These are phyloP conservation scores for Saccharomycopsis guyanensis DNA, from an alignment of 805 yeast species.

Conservation along the genomic window DNA sequence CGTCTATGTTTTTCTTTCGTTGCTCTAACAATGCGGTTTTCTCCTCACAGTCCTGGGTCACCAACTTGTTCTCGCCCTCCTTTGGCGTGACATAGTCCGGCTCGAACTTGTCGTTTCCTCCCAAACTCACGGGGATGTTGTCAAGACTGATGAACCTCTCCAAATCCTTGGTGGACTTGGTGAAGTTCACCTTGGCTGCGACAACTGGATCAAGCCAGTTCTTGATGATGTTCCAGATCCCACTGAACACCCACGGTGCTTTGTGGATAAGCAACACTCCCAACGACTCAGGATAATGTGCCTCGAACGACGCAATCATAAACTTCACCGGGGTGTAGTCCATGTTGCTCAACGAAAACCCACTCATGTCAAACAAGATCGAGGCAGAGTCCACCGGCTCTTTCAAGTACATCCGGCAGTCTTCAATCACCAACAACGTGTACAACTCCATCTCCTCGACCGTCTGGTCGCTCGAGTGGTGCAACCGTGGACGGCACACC, in stretches of 20 bases:
- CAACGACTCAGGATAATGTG: conserved; percentile 91
- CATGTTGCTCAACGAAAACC: conserved; percentile 85
- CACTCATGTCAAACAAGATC: conserved; percentile 78
- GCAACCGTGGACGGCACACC: conserved; percentile 70
- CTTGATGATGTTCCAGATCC: conserved; percentile 89
- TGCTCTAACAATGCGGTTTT: conserved; percentile 39
- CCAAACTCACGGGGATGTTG: conserved; percentile 62
- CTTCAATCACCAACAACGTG: conserved; percentile 72
- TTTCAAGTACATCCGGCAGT: conserved; percentile 63
- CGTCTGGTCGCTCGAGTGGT: conserved; percentile 59
- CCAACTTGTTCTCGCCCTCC: conserved; percentile 45
- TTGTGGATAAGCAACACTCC: conserved; percentile 81
- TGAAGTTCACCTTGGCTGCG: conserved; percentile 81
- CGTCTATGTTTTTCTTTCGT: conserved; percentile 46
- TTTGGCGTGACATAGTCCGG: conserved; percentile 56
- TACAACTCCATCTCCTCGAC: conserved; percentile 67
- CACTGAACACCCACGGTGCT: conserved; percentile 95
- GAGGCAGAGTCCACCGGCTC: conserved; percentile 78
- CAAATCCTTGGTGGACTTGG: conserved; percentile 63
- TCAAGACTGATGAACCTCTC: conserved; percentile 49
- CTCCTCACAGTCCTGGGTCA: conserved; percentile 35
- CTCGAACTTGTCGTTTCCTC: conserved; percentile 60
- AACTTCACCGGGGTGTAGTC: conserved; percentile 89
- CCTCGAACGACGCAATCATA: conserved; percentile 83
- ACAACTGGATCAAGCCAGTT: conserved; percentile 97